Evolutionary conservation across 768 basidiomycete genomes (phyloP), one percentile per base, ranked within the genome.

Genomic region (Sporobolomyces phaffii): DNA sequence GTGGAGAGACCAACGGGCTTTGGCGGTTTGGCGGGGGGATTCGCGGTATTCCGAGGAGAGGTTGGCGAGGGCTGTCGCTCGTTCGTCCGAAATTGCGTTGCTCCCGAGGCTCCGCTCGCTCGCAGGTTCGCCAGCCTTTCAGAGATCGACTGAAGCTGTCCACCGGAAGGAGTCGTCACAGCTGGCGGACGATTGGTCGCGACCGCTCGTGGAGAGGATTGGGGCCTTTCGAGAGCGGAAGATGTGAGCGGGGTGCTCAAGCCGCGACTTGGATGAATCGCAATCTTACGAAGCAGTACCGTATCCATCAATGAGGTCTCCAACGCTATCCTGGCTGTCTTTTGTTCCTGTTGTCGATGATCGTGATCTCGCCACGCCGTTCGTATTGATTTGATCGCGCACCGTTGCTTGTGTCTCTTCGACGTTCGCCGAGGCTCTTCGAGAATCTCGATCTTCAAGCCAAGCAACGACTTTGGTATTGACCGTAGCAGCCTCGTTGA

Each of bases 401-500:
- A 20, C 29, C 22, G 45, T 11, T 40, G 44, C 26, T n/a, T 4
- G 26, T 20, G 38, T 10, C 2, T 57, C 54, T 3, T 31, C 15
- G 6, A 10, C 49, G 38, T 31, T 51, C 38, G 14, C 17, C 26
- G 41, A 14, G 2, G 2, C 14, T 41, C 41, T 36, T 7, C 28
- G 41, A 0, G 56, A 43, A 1, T 70, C 69, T 3, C 60, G 49
- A 41, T 29, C 29, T 45, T 65, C 64, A 17, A 70, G 63, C 56
- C 64, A 62, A 0, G 4, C 36, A 1, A 44, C 33, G 31, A 59
- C 45, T 18, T 47, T 38, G 9, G 54, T 40, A 7, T 48, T 43
- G 7, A 43, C 6, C 26, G 31, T 15, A 1, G 29, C 5, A 0
- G 57, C 64, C 0, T 65, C 47, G 0, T 9, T 29, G 10, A 56